Percentiles rank a stretch among this genome's conserved stretches.
Conservation (phyloP, 768 basidiomycete genomes). For the Cystofilobasidium bisporidii region DNA sequence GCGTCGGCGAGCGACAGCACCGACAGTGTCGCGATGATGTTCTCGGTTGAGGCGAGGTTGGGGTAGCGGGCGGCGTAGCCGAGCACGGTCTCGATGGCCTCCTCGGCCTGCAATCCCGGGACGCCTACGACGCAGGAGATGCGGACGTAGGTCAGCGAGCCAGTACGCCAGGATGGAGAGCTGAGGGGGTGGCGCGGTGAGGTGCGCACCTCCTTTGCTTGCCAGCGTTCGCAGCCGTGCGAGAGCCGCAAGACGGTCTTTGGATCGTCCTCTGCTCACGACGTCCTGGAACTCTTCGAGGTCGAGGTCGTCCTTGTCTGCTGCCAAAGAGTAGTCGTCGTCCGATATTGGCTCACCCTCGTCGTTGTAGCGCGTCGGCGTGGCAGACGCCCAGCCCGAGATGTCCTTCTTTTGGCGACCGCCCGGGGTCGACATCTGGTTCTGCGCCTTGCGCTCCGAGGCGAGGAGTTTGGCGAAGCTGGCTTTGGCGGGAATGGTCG, state of each 20-base stretch:
- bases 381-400: slow-evolving; percentile 22
- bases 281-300: slow-evolving; percentile 5
- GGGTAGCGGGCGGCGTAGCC: slow-evolving; percentile 29
- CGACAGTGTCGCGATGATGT: slow-evolving; percentile 32
- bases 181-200: too few species aligned
- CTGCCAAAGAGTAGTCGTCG: slow-evolving; percentile 5
- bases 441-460: slow-evolving; percentile 18
- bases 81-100: slow-evolving; percentile 30
- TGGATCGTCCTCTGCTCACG: slow-evolving; percentile 8
- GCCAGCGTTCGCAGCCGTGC: slow-evolving; percentile 4
- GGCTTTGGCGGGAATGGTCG: slow-evolving; percentile 1
- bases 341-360: slow-evolving; percentile 12
- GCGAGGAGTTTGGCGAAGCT: slow-evolving; percentile 25
- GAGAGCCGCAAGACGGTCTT: slow-evolving; percentile 20
- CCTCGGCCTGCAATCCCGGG: slow-evolving; percentile 30
- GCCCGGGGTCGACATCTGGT: neutral
- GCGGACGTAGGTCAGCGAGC: too few species aligned
- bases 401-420: slow-evolving; percentile 15
- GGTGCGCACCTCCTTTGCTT: slow-evolving; percentile 15
- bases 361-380: slow-evolving; percentile 7
- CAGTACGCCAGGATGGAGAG: too few species aligned
- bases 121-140: slow-evolving; percentile 30
- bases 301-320: neutral
- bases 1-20: slow-evolving; percentile 34
- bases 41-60: slow-evolving; percentile 32